Percentiles rank a stretch among this genome's conserved stretches.
Evolutionary conservation across 2,329 filamentous ascomycete genomes (phyloP).

Genomic region (Alternaria sp.): DNA sequence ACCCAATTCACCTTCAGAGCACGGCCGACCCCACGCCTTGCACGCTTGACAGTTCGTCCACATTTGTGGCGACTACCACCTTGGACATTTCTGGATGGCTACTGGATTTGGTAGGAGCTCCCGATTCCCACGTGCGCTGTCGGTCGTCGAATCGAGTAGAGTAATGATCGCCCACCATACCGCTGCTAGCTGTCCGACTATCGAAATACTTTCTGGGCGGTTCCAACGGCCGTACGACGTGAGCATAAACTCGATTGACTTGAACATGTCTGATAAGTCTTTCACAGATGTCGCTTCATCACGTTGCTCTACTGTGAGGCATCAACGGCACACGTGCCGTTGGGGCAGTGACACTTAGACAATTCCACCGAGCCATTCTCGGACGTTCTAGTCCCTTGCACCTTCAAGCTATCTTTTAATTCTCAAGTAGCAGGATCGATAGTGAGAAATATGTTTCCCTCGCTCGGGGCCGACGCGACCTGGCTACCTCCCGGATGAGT

Average conservation of each 20-base stretch:
- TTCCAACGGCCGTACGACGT: not conserved
- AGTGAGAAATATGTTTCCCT: slow-evolving; percentile 37
- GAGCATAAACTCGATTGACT: not conserved
- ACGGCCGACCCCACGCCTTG: slow-evolving; percentile 14
- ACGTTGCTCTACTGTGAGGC: not conserved
- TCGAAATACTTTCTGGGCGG: not conserved
- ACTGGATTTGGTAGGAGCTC: slow-evolving; percentile 27
- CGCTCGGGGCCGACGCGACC: slow-evolving; percentile 26
- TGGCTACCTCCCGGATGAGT: slow-evolving; percentile 35
- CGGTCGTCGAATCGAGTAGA: slow-evolving; percentile 1
- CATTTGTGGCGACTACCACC: slow-evolving; percentile 21
- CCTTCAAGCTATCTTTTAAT: not conserved
- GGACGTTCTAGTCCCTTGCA: not conserved
- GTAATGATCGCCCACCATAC: slow-evolving; percentile 13
- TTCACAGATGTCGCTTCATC: not conserved
- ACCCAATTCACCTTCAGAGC: slow-evolving; percentile 16
- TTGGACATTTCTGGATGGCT: slow-evolving; percentile 33
- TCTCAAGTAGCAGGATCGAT: slow-evolving; percentile 5
- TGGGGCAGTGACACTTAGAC: not conserved
- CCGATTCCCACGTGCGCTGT: slow-evolving; percentile 16
- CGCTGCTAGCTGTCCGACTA: not conserved
- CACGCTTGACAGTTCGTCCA: slow-evolving; percentile 15
- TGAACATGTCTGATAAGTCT: not conserved
- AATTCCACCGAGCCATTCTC: not conserved
- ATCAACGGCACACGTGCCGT: not conserved